Evolutionary conservation across 805 yeast species (phyloP).

Genomic region (Saccharomycopsis schoenii): DNA sequence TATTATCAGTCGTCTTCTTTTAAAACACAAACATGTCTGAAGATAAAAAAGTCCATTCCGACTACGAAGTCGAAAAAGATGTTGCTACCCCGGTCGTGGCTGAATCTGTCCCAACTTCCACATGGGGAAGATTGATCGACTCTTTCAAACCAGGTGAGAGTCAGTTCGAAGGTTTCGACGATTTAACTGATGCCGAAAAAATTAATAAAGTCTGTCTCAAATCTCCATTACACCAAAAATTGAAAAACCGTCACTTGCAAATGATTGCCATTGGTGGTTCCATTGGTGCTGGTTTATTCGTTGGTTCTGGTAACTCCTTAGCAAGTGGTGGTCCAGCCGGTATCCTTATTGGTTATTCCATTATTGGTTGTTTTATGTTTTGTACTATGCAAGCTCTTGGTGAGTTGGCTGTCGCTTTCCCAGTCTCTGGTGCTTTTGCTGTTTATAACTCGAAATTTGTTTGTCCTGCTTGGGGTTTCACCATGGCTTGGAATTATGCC

Average conservation of each 20-base stretch:
- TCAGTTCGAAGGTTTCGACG: constrained; percentile 14
- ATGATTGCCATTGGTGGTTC: constrained; percentile 67
- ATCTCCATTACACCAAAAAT: constrained; percentile 45
- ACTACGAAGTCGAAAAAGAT: constrained; percentile 17
- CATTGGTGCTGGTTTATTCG: constrained; percentile 63
- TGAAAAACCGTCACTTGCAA: constrained; percentile 49
- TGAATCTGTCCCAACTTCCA: background rate
- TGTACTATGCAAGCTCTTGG: constrained; percentile 49
- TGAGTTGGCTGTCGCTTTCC: constrained; percentile 43
- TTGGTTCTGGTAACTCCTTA: constrained; percentile 55
- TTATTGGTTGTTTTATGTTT: constrained; percentile 47
- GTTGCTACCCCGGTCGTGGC: constrained; percentile 11
- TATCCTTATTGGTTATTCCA: constrained; percentile 43
- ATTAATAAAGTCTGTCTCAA: constrained; percentile 31
- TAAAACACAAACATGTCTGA: background rate
- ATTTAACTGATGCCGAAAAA: constrained; percentile 31
- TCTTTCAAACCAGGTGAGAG: constrained; percentile 32
- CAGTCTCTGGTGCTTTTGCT: constrained; percentile 44
- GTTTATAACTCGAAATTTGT: constrained; percentile 41
- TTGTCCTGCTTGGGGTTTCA: constrained; percentile 47
- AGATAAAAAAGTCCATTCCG: constrained; percentile 18
- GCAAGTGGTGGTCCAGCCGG: constrained; percentile 57
- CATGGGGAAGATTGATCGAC: constrained; percentile 28
- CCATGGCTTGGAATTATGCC: constrained; percentile 44
- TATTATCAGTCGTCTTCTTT: background rate